phyloP scores from a whole-genome alignment of 306 rosid species.

The Ochetophila trinervis region DNA sequence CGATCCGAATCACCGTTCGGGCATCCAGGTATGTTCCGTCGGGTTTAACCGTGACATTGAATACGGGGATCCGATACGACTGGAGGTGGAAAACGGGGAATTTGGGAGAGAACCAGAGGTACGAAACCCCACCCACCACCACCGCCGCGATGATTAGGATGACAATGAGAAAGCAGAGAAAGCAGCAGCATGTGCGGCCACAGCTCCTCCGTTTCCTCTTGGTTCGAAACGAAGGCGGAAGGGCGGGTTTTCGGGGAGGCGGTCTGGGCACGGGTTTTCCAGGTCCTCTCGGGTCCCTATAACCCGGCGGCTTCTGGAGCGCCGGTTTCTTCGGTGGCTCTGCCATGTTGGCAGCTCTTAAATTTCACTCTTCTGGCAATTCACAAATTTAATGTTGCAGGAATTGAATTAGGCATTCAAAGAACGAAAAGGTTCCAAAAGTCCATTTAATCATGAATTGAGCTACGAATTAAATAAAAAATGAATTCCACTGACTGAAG shows the following conservation, averaged over 20 bases:
- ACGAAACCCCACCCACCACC: constrained; percentile 44
- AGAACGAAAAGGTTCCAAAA: too few species aligned
- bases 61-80: constrained; percentile 43
- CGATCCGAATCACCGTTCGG: constrained; percentile 36
- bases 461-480: too few species aligned
- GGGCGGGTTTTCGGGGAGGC: constrained; percentile 26
- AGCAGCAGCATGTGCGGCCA: constrained; percentile 53
- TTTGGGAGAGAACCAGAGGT: constrained; percentile 51
- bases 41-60: constrained; percentile 37
- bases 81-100: constrained; percentile 53
- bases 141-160: constrained; percentile 28
- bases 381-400: too few species aligned
- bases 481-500: too few species aligned
- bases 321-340: constrained; percentile 32
- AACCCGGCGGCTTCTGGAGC: constrained; percentile 80
- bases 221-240: constrained; percentile 43
- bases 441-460: too few species aligned
- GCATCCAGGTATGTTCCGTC: constrained; percentile 53
- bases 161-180: constrained; percentile 37
- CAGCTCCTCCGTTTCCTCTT: constrained; percentile 26
- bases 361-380: neutral
- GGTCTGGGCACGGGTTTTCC: constrained; percentile 18
- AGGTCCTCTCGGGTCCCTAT: constrained; percentile 29
- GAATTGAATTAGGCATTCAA: too few species aligned
- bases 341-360: constrained; percentile 32